Percentiles rank a stretch among this genome's conserved stretches.
These are phyloP conservation scores for Colletotrichum cordylinicola DNA, from an alignment of 2,329 filamentous ascomycete genomes.

Conservation along the genomic window DNA sequence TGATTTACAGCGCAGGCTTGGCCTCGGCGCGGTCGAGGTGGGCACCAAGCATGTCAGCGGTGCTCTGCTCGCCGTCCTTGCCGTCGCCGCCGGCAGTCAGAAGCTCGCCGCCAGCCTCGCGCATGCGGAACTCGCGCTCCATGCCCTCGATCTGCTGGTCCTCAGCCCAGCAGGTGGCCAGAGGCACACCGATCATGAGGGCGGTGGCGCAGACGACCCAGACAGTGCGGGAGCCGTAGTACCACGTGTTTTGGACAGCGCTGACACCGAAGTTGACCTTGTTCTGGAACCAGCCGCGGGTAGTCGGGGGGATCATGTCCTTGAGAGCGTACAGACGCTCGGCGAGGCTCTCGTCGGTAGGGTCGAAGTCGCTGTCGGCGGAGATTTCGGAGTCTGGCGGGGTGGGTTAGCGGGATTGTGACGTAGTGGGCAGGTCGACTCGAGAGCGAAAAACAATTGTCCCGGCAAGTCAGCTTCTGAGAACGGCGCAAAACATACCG, in stretches of 20 bases:
- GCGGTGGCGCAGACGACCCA: slow-evolving; percentile 93
- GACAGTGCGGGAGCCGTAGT: slow-evolving; percentile 79
- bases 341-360: slow-evolving; percentile 61
- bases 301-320: slow-evolving; percentile 78
- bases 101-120: slow-evolving; percentile 83
- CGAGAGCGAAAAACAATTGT: background rate
- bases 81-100: slow-evolving; percentile 52
- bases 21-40: slow-evolving; percentile 52
- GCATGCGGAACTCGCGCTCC: slow-evolving; percentile 97
- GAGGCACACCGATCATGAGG: slow-evolving; percentile 89
- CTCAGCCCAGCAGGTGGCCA: slow-evolving; percentile 90
- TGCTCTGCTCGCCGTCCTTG: slow-evolving; percentile 36
- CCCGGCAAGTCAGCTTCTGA: background rate
- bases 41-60: slow-evolving; percentile 55
- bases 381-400: slow-evolving; percentile 80
- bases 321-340: slow-evolving; percentile 76
- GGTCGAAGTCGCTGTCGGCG: slow-evolving; percentile 75
- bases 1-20: slow-evolving; percentile 55
- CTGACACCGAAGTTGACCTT: slow-evolving; percentile 60
- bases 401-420: slow-evolving; percentile 1
- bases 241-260: slow-evolving; percentile 58
- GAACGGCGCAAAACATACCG: slow-evolving; percentile 61
- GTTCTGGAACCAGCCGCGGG: slow-evolving; percentile 71
- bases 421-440: background rate
- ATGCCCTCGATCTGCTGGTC: slow-evolving; percentile 97